Base-by-base conservation (phyloP, 495 filamentous ascomycete species). In the Saxophila tyrrhenica region DNA sequence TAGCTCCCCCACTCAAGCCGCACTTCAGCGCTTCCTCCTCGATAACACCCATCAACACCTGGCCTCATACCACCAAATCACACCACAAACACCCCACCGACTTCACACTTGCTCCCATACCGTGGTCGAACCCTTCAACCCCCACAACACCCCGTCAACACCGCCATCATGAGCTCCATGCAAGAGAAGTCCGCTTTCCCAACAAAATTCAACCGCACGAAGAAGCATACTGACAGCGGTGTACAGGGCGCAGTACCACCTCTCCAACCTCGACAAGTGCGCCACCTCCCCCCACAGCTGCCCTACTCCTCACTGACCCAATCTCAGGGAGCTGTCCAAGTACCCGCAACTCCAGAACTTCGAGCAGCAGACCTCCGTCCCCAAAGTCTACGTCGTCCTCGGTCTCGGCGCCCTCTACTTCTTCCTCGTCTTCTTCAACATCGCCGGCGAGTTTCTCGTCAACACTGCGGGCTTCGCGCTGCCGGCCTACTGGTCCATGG, bases 361-460 rank as follows among this genome's bases (percentile, higher is more conserved):
- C 59, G 94, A 99, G 83, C 87, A 86, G 72, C 88, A 95, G 73
- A 92, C 88, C 58, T 84, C 81, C 21, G 82, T 95, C 45, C 92
- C 92, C 58, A 99, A 99, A 78, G 88, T 91, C 68, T 97, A 99
- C 65, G 87, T 82, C 60, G 79, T 95, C 72, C 84, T 95, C 47
- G 92, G 92, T 60, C 70, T 95, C 25, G 78, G 70, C 46, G 83
- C 82, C 47, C 76, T 94, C 62, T 99, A 99, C 78, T 89, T 95
- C 78, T 95, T 96, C 80, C 80, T 99, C 17, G 86, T 97, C 72
- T 85, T 97, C 78, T 94, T 99, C 79, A 99, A 99, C 79, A 90
- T 96, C 62, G 92, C 88, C 57, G 91, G 92, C 65, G 87, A 92
- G 69, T 85, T 97, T 69, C 80, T 99, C 59, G 92, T 94, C 67